Conservation (phyloP, 2,329 filamentous ascomycete species). For the Fusarium sambucinum region DNA sequence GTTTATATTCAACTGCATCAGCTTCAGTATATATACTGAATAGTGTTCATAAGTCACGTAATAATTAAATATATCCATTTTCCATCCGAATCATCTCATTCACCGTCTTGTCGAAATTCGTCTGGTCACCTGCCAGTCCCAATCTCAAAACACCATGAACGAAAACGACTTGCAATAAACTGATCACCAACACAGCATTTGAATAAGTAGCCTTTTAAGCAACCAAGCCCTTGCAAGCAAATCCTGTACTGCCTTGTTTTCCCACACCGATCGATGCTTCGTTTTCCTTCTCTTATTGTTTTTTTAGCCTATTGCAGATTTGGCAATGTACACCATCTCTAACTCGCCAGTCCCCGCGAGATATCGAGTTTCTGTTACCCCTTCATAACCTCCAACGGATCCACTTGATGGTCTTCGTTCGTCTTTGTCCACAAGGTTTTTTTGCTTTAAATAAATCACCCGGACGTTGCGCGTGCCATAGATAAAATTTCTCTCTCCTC, state of each 20-base stretch:
- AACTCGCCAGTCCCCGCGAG: conserved; percentile 45
- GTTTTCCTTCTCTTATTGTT: conserved; percentile 16
- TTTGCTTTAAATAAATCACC: conserved; percentile 19
- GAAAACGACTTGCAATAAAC: neutral
- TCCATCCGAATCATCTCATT: neutral
- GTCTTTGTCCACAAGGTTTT: conserved; percentile 42
- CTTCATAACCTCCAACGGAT: conserved; percentile 47
- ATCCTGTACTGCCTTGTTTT: conserved; percentile 2
- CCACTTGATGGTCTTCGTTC: conserved; percentile 48
- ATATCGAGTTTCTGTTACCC: conserved; percentile 51
- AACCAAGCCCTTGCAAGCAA: neutral
- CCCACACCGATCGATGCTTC: conserved; percentile 7
- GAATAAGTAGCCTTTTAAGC: neutral
- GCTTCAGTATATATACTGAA: no score
- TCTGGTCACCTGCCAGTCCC: conserved; percentile 1
- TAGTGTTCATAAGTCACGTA: no score
- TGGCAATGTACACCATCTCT: conserved; percentile 30
- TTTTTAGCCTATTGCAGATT: conserved; percentile 28
- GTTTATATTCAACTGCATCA: neutral
- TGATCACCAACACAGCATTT: conserved; percentile 1
- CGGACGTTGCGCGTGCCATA: conserved; percentile 28
- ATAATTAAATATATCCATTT: neutral
- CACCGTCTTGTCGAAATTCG: conserved; percentile 1
- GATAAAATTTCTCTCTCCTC: neutral
- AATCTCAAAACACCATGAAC: conserved; percentile 24